Conservation (phyloP, 495 filamentous ascomycete species). For the Evernia prunastri region DNA sequence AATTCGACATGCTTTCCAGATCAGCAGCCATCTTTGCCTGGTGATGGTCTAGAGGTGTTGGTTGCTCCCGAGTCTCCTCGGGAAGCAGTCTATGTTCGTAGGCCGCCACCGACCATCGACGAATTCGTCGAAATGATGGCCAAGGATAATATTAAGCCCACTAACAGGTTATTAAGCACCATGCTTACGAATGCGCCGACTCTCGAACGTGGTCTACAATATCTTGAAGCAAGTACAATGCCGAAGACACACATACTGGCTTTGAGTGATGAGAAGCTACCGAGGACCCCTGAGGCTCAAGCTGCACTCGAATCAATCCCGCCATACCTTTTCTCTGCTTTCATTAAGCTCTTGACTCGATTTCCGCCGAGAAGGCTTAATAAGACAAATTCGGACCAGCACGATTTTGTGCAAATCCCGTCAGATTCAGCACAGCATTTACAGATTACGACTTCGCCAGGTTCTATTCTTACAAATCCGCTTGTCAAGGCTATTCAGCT, state of each 20-base stretch:
- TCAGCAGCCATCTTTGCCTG: constrained; percentile 39
- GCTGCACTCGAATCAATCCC: constrained; percentile 28
- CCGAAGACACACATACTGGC: constrained; percentile 32
- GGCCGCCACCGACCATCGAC: constrained; percentile 48
- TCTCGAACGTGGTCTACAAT: constrained; percentile 37
- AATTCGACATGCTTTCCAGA: not conserved
- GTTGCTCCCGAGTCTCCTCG: constrained; percentile 50
- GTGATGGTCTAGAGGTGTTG: constrained; percentile 54
- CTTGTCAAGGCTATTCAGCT: constrained; percentile 43
- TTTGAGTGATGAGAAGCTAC: constrained; percentile 31
- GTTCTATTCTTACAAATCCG: constrained; percentile 27
- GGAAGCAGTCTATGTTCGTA: constrained; percentile 51
- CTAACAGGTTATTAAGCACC: constrained; percentile 39
- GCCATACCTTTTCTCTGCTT: constrained; percentile 41
- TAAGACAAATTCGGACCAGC: not conserved
- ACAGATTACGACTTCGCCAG: not conserved
- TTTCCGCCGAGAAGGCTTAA: constrained; percentile 31
- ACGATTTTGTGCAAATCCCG: not conserved
- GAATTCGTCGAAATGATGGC: constrained; percentile 51
- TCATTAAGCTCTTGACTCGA: constrained; percentile 42
- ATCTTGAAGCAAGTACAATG: constrained; percentile 37
- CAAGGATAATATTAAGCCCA: constrained; percentile 39
- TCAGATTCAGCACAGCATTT: not conserved
- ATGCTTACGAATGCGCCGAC: constrained; percentile 42
- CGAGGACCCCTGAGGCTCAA: constrained; percentile 22